phyloP scores from a whole-genome alignment of 169 alveolate genomes.

The Ophryocystis elektroscirrha region DNA sequence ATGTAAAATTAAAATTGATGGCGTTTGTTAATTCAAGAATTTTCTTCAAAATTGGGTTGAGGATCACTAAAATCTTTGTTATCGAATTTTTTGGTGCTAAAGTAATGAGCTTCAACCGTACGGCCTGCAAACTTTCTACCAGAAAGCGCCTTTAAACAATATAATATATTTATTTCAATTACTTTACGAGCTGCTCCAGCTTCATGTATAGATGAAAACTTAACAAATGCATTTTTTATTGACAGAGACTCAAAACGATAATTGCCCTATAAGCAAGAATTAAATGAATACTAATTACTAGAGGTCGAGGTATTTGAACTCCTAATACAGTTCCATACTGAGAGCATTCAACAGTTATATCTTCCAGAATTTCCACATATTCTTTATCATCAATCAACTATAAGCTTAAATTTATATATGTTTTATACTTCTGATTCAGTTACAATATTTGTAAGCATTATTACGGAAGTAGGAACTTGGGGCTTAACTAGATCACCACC shows the following conservation, averaged over 20 bases:
- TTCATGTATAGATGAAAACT: too few relatives aligned
- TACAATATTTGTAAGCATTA: conserved; percentile 43
- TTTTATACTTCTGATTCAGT: conserved; percentile 37
- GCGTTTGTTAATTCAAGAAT: too few relatives aligned
- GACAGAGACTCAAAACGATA: too few relatives aligned
- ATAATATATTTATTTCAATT: too few relatives aligned
- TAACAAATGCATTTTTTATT: too few relatives aligned
- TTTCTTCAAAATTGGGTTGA: conserved; percentile 28
- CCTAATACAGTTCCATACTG: conserved; percentile 43
- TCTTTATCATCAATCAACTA: conserved; percentile 48
- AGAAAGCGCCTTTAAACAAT: conserved; percentile 17
- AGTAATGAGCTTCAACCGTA: conserved; percentile 39
- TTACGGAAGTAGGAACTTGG: conserved; percentile 39
- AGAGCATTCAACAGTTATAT: conserved; percentile 47
- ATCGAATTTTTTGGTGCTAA: conserved; percentile 27
- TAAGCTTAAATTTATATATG: neutral
- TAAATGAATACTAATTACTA: too few relatives aligned
- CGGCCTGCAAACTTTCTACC: conserved; percentile 41
- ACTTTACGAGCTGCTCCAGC: too few relatives aligned
- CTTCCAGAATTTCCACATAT: conserved; percentile 52
- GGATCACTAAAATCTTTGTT: conserved; percentile 28
- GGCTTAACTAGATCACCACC: conserved; percentile 26
- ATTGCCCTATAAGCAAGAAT: too few relatives aligned
- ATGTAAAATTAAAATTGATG: too few relatives aligned
- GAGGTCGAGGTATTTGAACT: conserved; percentile 55